A percentile compares a stretch with the other conserved stretches of the same genome.
phyloP scores from a whole-genome alignment of 2,329 filamentous ascomycete species.

The Ascocoryne sarcoides region DNA sequence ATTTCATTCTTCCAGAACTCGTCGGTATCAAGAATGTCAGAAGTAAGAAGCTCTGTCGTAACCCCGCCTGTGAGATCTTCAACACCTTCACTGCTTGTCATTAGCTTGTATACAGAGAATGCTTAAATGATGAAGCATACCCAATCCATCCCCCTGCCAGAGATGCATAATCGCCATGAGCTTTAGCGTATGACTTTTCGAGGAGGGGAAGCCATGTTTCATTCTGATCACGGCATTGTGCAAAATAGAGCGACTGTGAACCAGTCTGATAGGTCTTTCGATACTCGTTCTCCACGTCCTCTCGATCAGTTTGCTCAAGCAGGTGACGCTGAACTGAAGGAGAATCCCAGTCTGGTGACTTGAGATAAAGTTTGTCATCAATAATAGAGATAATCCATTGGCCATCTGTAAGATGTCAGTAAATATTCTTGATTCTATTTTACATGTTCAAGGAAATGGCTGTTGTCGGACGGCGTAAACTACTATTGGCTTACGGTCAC shows the following conservation, averaged over 20 bases:
- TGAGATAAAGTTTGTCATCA: conserved; percentile 82
- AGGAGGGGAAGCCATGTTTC: conserved; percentile 77
- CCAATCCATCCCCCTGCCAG: conserved; percentile 63
- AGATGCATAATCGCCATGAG: conserved; percentile 65
- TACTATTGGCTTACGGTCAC: no score
- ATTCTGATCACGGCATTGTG: conserved; percentile 64
- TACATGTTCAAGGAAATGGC: no score
- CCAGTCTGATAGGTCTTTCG: conserved; percentile 37
- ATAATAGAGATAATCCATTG: conserved; percentile 90
- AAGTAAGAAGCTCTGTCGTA: conserved; percentile 58
- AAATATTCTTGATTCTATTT: no score
- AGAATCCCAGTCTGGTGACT: conserved; percentile 74
- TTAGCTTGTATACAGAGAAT: not conserved
- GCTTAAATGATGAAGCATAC: conserved; percentile 33
- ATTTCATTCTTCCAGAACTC: conserved; percentile 79
- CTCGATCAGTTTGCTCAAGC: conserved; percentile 66
- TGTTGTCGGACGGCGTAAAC: no score
- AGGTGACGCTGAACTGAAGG: conserved; percentile 65
- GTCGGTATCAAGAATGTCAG: conserved; percentile 69
- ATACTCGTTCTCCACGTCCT: conserved; percentile 61
- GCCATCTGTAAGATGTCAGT: conserved; percentile 50
- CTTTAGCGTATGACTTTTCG: conserved; percentile 79
- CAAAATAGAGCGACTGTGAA: conserved; percentile 70
- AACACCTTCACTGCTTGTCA: conserved; percentile 52
- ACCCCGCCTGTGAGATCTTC: conserved; percentile 60